Base-by-base conservation (phyloP, 2,329 filamentous ascomycete genomes). In the Paecilomyces sp. region DNA sequence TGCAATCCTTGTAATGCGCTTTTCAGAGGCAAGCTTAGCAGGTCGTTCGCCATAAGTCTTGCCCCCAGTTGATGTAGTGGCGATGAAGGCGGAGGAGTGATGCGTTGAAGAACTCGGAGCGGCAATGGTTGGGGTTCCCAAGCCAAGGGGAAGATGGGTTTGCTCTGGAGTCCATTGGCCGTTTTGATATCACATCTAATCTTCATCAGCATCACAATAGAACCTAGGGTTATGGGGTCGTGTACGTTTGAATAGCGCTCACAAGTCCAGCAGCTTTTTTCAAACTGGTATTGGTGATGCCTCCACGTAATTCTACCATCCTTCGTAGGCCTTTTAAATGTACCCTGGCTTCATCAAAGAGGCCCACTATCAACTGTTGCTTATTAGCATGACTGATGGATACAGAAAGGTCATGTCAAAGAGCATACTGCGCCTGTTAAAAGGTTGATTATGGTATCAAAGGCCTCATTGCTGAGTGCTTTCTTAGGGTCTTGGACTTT, bases 361-460 rank as follows among this genome's bases (percentile, higher is more conserved):
- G 64, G 9, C 73, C 75, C 54, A 74, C 66, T 22, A 76, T 73
- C 56, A 75, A 61, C 73, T 75, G 34, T 18, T 9, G 9, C 33
- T n/a, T 15, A 50, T 67, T 55, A 68, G 64, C 56, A 41, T 7
- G n/a, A 47, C 13, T 13, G 34, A 22, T 15, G 33, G 47, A 12
- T 56, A 13, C 12, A n/a, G 33, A 8, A n/a, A 54, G 6, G n/a
- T 15, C 9, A 13, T 15, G 22, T 24, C 25, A n/a, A 36, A 24
- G 52, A 31, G 30, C 69, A 62, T 67, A 75, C 73, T 50, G 73
- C 67, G 56, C 73, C 67, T n/a, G 70, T 70, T 22, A 75, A 67
- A 13, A 77, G 68, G 28, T 71, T 73, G 54, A 76, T 66, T 57
- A 76, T 73, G 7, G 72, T 74, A 57, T 74, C 71, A 60, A 77